Percentiles rank a stretch among this genome's conserved stretches.
Conservation (phyloP, 768 basidiomycete species). For the Pleurotus giganteus region DNA sequence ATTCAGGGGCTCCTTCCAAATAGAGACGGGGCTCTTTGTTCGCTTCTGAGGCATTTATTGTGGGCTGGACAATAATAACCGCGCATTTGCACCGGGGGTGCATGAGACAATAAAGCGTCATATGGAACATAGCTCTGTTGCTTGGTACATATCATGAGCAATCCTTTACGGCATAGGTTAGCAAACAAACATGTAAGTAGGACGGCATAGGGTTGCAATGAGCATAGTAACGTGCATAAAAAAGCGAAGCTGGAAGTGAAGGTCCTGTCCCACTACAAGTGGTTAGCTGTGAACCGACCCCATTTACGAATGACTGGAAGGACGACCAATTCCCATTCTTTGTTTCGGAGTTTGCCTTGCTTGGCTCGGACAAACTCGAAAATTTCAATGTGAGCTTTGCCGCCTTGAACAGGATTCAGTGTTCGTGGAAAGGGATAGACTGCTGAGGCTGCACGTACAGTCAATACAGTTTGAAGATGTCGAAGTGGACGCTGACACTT, state of each 20-base stretch:
- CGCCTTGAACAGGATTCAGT: neutral
- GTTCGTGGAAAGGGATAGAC: neutral
- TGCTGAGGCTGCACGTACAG: neutral
- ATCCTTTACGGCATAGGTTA: too few species aligned
- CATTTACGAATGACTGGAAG: conserved; percentile 15
- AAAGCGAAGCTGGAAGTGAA: too few species aligned
- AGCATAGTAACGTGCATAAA: too few species aligned
- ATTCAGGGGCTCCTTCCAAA: neutral
- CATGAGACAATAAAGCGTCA: neutral
- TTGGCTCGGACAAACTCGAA: conserved; percentile 4
- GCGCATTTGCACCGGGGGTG: too few species aligned
- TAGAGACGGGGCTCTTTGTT: neutral
- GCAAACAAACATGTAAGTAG: too few species aligned
- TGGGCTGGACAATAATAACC: neutral
- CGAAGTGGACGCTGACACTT: neutral
- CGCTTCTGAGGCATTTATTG: neutral
- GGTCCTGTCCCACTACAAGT: too few species aligned
- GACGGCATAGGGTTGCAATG: too few species aligned
- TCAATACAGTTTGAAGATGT: neutral
- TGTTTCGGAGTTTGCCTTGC: conserved; percentile 2
- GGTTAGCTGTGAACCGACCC: conserved; percentile 5
- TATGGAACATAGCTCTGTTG: neutral
- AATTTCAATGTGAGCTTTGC: conserved; percentile 1
- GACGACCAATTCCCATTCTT: conserved; percentile 15
- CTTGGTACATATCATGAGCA: neutral